These are phyloP conservation scores for Fusarium illudens DNA, from an alignment of 2,329 filamentous ascomycete species.

Conservation along the genomic window DNA sequence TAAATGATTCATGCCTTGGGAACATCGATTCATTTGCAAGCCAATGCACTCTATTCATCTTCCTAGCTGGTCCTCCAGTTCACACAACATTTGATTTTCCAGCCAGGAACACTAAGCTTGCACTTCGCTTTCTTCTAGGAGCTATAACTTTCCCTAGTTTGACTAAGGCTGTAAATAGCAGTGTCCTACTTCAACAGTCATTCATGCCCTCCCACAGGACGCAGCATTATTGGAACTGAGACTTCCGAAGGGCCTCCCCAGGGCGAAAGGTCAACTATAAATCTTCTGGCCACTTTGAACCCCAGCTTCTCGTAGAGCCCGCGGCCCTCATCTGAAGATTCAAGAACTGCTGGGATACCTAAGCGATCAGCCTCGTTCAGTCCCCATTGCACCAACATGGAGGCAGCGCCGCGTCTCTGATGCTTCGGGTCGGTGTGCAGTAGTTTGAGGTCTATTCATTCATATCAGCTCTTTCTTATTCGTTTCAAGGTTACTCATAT, in stretches of 20 bases:
- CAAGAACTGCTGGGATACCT: slow-evolving; percentile 48
- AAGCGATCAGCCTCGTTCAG: slow-evolving; percentile 49
- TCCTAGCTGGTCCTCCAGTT: background rate
- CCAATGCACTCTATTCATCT: too few species aligned
- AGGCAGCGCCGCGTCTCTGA: slow-evolving; percentile 48
- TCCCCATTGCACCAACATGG: slow-evolving; percentile 47
- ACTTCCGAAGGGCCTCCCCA: slow-evolving; percentile 41
- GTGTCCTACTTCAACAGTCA: background rate
- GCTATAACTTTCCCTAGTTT: background rate
- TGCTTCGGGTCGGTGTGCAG: slow-evolving; percentile 51
- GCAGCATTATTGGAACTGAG: slow-evolving; percentile 39
- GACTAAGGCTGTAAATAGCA: background rate
- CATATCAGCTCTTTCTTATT: background rate
- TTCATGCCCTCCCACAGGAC: slow-evolving; percentile 12
- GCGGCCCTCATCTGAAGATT: slow-evolving; percentile 46
- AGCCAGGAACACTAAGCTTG: too few species aligned
- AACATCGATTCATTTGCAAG: background rate
- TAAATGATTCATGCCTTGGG: too few species aligned
- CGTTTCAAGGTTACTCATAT: background rate
- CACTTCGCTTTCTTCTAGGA: too few species aligned
- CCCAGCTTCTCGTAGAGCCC: slow-evolving; percentile 49
- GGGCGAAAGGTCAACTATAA: slow-evolving; percentile 40
- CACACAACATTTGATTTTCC: background rate
- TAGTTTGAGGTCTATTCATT: slow-evolving; percentile 47
- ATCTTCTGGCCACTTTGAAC: slow-evolving; percentile 44